These are phyloP conservation scores for Silene coronaria DNA, from an alignment of 179 eudicot species.

Conservation along the genomic window DNA sequence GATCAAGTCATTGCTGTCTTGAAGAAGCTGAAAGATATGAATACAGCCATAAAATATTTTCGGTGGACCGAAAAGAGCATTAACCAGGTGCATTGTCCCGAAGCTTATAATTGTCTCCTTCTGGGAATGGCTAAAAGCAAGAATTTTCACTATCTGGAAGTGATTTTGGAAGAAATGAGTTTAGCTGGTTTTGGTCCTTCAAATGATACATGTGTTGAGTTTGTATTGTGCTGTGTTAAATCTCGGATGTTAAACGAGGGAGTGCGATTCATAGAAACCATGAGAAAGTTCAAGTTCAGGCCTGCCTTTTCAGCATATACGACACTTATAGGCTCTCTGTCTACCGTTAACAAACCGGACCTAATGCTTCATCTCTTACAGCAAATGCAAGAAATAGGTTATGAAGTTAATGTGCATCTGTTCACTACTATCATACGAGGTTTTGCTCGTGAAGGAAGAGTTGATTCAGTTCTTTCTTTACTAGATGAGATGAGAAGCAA, in stretches of 20 bases:
- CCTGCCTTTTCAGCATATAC: conserved; percentile 95
- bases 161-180: conserved; percentile 89
- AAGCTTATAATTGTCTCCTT: conserved; percentile 69
- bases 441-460: conserved; percentile 70
- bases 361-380: conserved; percentile 62
- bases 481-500: conserved; percentile 84
- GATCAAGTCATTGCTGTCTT: conserved; percentile 57
- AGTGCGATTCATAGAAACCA: conserved; percentile 47
- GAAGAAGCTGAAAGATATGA: conserved; percentile 55
- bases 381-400: conserved; percentile 93
- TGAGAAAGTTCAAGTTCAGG: conserved; percentile 81
- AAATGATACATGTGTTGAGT: conserved; percentile 51
- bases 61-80: conserved; percentile 68
- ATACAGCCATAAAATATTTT: conserved; percentile 61
- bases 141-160: conserved; percentile 44
- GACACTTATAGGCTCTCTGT: conserved; percentile 72
- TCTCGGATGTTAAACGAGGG: conserved; percentile 52
- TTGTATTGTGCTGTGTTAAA: conserved; percentile 55
- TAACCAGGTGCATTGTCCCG: conserved; percentile 58
- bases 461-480: conserved; percentile 79
- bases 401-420: conserved; percentile 75
- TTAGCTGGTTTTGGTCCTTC: conserved; percentile 77
- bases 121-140: conserved; percentile 66
- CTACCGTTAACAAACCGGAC: conserved; percentile 55
- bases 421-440: conserved; percentile 79